These are phyloP conservation scores for Spiraea crenata DNA, from an alignment of 331 rosid species.

Conservation along the genomic window DNA sequence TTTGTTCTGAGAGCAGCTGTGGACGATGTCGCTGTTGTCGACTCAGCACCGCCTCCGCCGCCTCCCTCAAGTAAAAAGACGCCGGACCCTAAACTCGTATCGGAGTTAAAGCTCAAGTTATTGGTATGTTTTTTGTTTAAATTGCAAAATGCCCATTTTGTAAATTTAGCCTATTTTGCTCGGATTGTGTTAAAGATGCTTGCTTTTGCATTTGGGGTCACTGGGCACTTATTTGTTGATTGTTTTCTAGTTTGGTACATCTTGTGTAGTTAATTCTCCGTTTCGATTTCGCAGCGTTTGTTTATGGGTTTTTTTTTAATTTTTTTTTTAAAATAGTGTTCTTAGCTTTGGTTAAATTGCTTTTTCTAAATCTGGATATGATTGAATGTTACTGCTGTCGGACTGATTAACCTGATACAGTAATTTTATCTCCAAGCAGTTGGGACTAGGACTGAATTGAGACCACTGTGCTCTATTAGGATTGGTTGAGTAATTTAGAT, in stretches of 20 bases:
- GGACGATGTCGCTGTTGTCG: conserved; percentile 28
- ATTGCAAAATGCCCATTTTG: neutral
- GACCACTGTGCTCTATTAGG: no score
- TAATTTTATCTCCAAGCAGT: no score
- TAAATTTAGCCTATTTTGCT: neutral
- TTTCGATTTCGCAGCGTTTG: neutral
- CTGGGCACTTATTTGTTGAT: neutral
- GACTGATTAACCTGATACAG: no score
- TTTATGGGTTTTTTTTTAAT: no score
- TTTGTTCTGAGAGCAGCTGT: conserved; percentile 39
- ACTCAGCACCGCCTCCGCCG: conserved; percentile 32
- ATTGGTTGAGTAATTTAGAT: no score
- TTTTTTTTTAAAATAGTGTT: neutral
- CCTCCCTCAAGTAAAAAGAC: conserved; percentile 10
- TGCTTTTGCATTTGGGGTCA: neutral
- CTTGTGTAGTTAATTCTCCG: neutral
- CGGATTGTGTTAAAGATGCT: neutral
- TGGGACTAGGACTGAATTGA: no score
- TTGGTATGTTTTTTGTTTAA: conserved; percentile 42
- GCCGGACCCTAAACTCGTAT: conserved; percentile 31
- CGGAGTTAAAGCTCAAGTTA: conserved; percentile 67
- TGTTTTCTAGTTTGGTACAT: neutral
- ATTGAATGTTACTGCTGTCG: neutral
- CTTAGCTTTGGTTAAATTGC: neutral
- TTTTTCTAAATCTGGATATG: neutral